Base-by-base conservation (phyloP, 2,329 filamentous ascomycete species). In the Aureobasidium sp. region DNA sequence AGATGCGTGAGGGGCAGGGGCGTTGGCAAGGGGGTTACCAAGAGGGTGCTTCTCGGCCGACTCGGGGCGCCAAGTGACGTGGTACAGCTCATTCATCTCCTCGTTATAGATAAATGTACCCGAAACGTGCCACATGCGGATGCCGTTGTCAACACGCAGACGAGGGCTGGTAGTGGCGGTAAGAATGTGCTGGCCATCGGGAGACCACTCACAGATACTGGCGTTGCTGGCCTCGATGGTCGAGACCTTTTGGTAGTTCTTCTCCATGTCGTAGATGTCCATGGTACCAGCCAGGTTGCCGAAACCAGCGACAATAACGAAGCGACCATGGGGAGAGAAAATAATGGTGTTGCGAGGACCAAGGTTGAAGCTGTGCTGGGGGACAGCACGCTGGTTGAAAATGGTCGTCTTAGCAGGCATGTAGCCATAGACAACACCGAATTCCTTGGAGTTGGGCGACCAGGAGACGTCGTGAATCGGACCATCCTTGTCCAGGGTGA, bases 361-460 rank as follows among this genome's bases (percentile, higher is more conserved):
- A 59, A 97, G 82, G 57, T 91, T 85, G 77, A 99, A 97, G 63
- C 83, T 90, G 76, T 97, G 90, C 62, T 88, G 88, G 25, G 88
- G 81, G 63, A 91, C 83, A 65, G 90, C 94, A 65, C 90, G 87
- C 69, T 88, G 85, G 75, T 97, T 97, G 84, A 97, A 99, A 68
- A 99, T 94, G 67, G 93, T 97, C 3, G 93, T 94, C 82, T 97
- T 97, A 61, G 94, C 90, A n/a, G 94, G 94, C 91, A 97, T 97
- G 76, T 90, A 97, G 64, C 94, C 94, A 73, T 99, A 99, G 16
- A 97, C 87, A 36, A 99, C 94, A 72, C 91, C 93, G 71, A 99
- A 99, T 76, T 97, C 93, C 78, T 91, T 95, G 69, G 91, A 95
- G 76, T 94, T 97, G 52, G 94, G 92, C 49, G 91, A 97, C 94